phyloP scores from a whole-genome alignment of 2,329 filamentous ascomycete species.

The Talaromyces pinophilus region DNA sequence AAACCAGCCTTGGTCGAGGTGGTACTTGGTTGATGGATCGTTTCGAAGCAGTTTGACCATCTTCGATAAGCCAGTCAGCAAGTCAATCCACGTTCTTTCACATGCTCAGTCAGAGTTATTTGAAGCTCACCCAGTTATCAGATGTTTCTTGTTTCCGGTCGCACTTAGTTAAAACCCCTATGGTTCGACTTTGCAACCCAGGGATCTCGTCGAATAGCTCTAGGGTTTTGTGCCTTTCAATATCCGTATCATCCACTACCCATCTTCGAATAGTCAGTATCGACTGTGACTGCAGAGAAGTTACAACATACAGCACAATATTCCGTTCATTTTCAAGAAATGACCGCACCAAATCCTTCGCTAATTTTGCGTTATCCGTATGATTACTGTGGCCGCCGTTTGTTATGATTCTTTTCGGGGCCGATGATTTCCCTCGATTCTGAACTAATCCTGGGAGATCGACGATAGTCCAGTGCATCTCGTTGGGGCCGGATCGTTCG shows the following conservation, averaged over 20 bases:
- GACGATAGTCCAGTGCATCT: conserved; percentile 21
- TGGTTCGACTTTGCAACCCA: conserved; percentile 23
- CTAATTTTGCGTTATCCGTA: conserved; percentile 13
- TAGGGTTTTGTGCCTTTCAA: conserved; percentile 23
- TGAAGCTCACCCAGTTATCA: conserved; percentile 21
- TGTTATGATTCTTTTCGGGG: neutral
- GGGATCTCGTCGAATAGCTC: conserved; percentile 22
- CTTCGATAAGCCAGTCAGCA: conserved; percentile 2
- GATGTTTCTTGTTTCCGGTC: conserved; percentile 26
- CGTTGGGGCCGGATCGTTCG: conserved; percentile 14
- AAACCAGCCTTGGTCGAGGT: conserved; percentile 26
- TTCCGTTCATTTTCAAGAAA: conserved; percentile 19
- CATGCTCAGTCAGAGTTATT: neutral
- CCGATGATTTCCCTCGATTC: conserved; percentile 2
- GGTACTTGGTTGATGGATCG: conserved; percentile 22
- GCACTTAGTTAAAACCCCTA: conserved; percentile 26
- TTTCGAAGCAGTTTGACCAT: conserved; percentile 27
- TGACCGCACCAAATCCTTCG: conserved; percentile 15
- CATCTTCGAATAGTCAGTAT: conserved; percentile 18
- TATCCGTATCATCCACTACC: conserved; percentile 26
- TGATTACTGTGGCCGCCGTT: neutral
- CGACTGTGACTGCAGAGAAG: neutral
- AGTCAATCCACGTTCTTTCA: neutral
- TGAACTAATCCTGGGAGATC: conserved; percentile 21
- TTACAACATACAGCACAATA: conserved; percentile 15